These are phyloP conservation scores for Cicer pinnatifidum DNA, from an alignment of 306 rosid genomes.

Conservation along the genomic window DNA sequence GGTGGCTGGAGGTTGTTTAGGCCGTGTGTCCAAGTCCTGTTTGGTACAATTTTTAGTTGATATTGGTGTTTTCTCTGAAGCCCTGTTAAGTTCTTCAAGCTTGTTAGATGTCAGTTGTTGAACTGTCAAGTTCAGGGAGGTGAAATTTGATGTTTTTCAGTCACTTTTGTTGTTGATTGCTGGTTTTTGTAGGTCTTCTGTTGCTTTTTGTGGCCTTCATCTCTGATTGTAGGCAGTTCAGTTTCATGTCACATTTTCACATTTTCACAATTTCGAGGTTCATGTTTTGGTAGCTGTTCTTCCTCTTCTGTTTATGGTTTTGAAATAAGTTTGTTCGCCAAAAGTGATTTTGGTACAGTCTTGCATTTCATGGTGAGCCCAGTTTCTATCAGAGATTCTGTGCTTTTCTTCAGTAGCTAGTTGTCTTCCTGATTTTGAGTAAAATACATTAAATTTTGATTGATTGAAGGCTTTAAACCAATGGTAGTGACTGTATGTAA, in stretches of 20 bases:
- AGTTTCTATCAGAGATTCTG: neutral
- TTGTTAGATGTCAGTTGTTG: neutral
- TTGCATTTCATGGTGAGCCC: neutral
- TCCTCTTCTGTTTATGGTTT: neutral
- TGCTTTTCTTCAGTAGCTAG: constrained; percentile 1
- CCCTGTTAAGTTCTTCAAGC: neutral
- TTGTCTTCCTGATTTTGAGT: neutral
- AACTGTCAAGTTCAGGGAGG: neutral
- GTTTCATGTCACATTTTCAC: neutral
- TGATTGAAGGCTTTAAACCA: constrained; percentile 29
- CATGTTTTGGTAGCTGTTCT: neutral
- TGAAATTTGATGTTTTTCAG: neutral
- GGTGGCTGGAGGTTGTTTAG: neutral
- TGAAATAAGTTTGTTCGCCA: neutral
- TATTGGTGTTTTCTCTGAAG: neutral
- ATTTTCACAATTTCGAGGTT: constrained; percentile 14
- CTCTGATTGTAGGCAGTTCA: neutral
- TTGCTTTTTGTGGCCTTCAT: constrained; percentile 5
- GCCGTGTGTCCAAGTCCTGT: neutral
- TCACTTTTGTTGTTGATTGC: constrained; percentile 11
- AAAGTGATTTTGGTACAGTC: neutral
- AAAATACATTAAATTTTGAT: neutral
- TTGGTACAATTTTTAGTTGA: neutral
- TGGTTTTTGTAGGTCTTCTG: neutral
- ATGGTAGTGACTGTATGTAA: constrained; percentile 1